Evolutionary conservation across 1,139 yeast species (phyloP).

Genomic region (Taphrina populina): DNA sequence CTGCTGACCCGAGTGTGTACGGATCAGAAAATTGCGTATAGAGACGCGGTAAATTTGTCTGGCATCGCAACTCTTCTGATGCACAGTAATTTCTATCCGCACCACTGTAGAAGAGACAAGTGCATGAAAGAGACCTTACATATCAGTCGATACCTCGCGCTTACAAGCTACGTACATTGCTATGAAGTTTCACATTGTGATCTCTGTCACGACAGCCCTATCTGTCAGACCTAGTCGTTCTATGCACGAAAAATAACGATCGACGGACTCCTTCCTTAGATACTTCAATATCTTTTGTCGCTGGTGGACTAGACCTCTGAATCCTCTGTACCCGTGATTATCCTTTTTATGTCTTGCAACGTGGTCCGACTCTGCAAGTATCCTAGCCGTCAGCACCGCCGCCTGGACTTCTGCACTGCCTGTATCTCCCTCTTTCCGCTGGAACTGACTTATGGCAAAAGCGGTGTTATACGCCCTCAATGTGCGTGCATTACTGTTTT

Average conservation of each 20-base stretch:
- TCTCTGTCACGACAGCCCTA: slow-evolving; percentile 55
- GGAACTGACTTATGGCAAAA: slow-evolving; percentile 74
- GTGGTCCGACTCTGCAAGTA: slow-evolving; percentile 74
- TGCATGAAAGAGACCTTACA: no score
- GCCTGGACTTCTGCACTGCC: slow-evolving; percentile 97
- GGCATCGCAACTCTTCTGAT: no score
- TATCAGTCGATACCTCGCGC: no score
- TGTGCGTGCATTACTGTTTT: slow-evolving; percentile 65
- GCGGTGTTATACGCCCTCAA: slow-evolving; percentile 59
- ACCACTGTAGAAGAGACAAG: no score
- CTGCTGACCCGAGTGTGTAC: no score
- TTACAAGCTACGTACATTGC: neutral
- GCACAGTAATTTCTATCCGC: no score
- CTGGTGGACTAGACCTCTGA: slow-evolving; percentile 80
- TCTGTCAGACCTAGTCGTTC: slow-evolving; percentile 86
- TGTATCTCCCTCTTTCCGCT: slow-evolving; percentile 82
- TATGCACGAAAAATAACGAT: slow-evolving; percentile 79
- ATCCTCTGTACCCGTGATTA: slow-evolving; percentile 62
- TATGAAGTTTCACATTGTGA: slow-evolving; percentile 24
- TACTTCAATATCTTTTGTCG: slow-evolving; percentile 81
- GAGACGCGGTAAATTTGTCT: no score
- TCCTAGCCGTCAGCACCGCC: slow-evolving; percentile 77
- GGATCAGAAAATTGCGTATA: no score
- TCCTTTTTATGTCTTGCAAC: slow-evolving; percentile 73
- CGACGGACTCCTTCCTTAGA: slow-evolving; percentile 72